Base-by-base conservation (phyloP, 352 stramenopile species). In the Phytophthora parvispora region DNA sequence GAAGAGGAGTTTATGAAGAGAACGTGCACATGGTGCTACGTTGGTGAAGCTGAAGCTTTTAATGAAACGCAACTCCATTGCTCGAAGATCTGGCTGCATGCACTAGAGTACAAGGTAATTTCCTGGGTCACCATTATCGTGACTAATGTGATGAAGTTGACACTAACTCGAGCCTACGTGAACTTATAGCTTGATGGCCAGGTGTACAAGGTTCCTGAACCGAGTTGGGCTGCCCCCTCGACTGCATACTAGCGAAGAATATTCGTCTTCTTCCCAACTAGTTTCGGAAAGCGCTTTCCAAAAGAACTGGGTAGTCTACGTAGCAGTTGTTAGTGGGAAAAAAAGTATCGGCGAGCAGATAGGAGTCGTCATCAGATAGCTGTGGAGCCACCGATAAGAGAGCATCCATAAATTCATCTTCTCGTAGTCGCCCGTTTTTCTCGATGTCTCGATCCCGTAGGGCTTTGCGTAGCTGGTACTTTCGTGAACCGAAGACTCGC, bases 1-100 rank as follows among this genome's bases (percentile, higher is more conserved):
- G 85, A 96, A 49, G 83, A 86, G 24, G 75, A 81, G 31, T 97
- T 95, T 51, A 89, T 96, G 63, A 60, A 74, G 56, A 81, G 90
- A n/a, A 93, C 86, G 24, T 97, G 86, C 70, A 75, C 84, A 3
- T 92, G 87, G 86, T 96, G 89, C 60, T 75, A 81, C 52, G 64
- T 89, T 60, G 85, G 84, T 22, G 78, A 82, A 54, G 67, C 83
- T 32, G 84, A 89, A 45, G 86, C 83, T 38, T 94, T 92, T 62
- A 96, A 91, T 56, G 84, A 95, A 60, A 92, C 85, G n/a, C 87
- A 95, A 53, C 63, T 94, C 16, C 88, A 97, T 72, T 96, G 89
- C 60, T 86, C 85, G 7, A 86, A 90, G 48, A 96, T 97, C 47
- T 97, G 90, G 89, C 80, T 97, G 22, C 90, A 96, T 54, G 90